Evolutionary conservation across 495 filamentous ascomycete genomes (phyloP).

Genomic region (Xylaria acuta): DNA sequence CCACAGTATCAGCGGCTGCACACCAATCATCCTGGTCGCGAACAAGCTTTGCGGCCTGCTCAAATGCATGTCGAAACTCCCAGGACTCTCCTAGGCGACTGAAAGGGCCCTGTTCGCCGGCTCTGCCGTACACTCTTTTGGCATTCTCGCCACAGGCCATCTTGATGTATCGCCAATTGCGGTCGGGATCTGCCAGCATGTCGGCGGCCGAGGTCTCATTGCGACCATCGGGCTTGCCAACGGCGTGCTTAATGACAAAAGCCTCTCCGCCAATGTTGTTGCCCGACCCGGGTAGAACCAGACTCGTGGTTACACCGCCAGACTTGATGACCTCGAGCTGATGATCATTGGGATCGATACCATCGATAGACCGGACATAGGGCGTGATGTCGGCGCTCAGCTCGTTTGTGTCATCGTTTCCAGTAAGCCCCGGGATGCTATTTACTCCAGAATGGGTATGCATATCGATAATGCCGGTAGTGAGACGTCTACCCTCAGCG

Average conservation of each 20-base stretch:
- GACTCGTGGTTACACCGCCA: constrained; percentile 69
- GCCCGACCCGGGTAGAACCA: constrained; percentile 67
- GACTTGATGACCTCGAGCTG: constrained; percentile 67
- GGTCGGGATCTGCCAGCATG: constrained; percentile 56
- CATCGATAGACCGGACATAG: constrained; percentile 65
- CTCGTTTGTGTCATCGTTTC: constrained; percentile 60
- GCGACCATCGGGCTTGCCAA: constrained; percentile 53
- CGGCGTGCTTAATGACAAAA: constrained; percentile 65
- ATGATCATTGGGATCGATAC: constrained; percentile 55
- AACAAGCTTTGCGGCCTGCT: constrained; percentile 58
- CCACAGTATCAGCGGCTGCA: constrained; percentile 50
- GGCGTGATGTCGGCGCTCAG: constrained; percentile 59
- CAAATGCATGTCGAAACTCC: constrained; percentile 67
- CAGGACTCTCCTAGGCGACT: constrained; percentile 66
- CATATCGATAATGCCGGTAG: constrained; percentile 71
- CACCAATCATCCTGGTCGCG: constrained; percentile 68
- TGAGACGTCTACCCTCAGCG: constrained; percentile 64
- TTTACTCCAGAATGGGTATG: constrained; percentile 64
- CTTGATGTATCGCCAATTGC: constrained; percentile 67
- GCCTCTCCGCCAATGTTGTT: constrained; percentile 75
- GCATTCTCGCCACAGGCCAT: constrained; percentile 76
- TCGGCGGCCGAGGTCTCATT: constrained; percentile 59
- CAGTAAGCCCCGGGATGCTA: constrained; percentile 48
- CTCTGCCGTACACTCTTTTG: constrained; percentile 57
- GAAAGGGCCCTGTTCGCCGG: constrained; percentile 47